Evolutionary conservation across 805 yeast genomes (phyloP).

Genomic region (Candida corydali): DNA sequence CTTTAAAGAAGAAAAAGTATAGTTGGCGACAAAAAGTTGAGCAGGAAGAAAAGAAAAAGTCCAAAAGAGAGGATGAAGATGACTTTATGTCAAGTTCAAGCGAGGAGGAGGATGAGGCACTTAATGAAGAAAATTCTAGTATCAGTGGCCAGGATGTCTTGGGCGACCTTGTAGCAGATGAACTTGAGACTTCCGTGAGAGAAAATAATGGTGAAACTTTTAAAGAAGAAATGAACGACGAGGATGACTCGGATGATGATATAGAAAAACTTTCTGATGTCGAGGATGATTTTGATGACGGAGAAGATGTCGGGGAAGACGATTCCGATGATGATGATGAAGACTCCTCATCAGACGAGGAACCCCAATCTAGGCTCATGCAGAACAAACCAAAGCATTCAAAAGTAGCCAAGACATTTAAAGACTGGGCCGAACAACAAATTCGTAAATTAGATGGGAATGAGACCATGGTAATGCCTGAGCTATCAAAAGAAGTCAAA

Average conservation of each 20-base stretch:
- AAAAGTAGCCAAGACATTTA: conserved; percentile 52
- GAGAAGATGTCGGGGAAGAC: conserved; percentile 25
- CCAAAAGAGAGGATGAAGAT: conserved; percentile 52
- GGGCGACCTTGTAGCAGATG: conserved; percentile 19
- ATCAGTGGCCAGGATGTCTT: conserved; percentile 20
- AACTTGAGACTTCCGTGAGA: conserved; percentile 19
- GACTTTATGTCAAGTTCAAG: conserved; percentile 49
- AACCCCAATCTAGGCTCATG: conserved; percentile 28
- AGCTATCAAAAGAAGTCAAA: conserved; percentile 46
- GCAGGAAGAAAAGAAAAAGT: conserved; percentile 33
- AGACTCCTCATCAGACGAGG: conserved; percentile 24
- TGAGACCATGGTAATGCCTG: conserved; percentile 34
- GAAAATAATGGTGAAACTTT: conserved; percentile 21
- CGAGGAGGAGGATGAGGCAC: conserved; percentile 21
- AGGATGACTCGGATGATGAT: conserved; percentile 19
- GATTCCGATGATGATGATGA: conserved; percentile 28
- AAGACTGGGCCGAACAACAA: conserved; percentile 83
- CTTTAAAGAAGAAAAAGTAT: conserved; percentile 47
- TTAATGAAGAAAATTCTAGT: conserved; percentile 21
- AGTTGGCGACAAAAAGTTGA: conserved; percentile 59
- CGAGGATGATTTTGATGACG: conserved; percentile 18
- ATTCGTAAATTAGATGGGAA: conserved; percentile 62
- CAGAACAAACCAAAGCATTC: conserved; percentile 43
- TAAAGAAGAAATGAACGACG: conserved; percentile 30
- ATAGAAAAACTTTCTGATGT: conserved; percentile 23